Base-by-base conservation (phyloP, 805 yeast species). In the Cyberlindnera veronae region DNA sequence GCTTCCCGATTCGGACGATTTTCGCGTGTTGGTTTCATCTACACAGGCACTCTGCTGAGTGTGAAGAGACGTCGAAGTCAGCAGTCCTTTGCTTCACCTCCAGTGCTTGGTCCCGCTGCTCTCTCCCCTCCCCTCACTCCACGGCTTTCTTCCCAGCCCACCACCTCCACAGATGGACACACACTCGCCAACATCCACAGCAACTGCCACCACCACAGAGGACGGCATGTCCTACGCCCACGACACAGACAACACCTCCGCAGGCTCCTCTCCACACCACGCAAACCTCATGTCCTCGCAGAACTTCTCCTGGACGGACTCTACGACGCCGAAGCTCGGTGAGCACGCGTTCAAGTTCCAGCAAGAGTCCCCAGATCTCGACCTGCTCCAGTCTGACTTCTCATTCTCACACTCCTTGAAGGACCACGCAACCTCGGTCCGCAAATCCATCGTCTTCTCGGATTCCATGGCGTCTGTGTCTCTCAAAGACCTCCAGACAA, bases 391-490 rank as follows among this genome's bases (percentile, higher is more conserved):
- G 20, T 18, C 42, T 1, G 54, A 42, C 19, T 54, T 54, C 42
- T 54, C 52, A 29, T 43, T 45, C 39, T 48, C 56, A 15, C 24
- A 41, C 19, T 30, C 42, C 5, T 29, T 41, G 9, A 31, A 38
- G 18, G 46, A 48, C 21, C 61, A 56, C 38, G 57, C 51, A 1
- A 27, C 44, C 5, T 45, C 39, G 5, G 43, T 56, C 2, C 48
- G 60, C 31, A 44, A 49, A 34, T 50, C 57, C 9, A 43, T 56
- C 9, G 49, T 56, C 2, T 28, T 51, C 5, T 51, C 57, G 1
- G 53, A 49, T n/a, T 54, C 59, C 1, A 39, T 53, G 46, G 55
- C 49, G 9, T 54, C 59, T 1, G 34, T 43, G 27, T 3, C 45
- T 20, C 22, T 43, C 34, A 11, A 32, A 2, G 39, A 36, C 20